Percentiles rank a stretch among this genome's conserved stretches.
phyloP scores from a whole-genome alignment of 495 filamentous ascomycete species.

The Podospora bellae-mahoneyi region DNA sequence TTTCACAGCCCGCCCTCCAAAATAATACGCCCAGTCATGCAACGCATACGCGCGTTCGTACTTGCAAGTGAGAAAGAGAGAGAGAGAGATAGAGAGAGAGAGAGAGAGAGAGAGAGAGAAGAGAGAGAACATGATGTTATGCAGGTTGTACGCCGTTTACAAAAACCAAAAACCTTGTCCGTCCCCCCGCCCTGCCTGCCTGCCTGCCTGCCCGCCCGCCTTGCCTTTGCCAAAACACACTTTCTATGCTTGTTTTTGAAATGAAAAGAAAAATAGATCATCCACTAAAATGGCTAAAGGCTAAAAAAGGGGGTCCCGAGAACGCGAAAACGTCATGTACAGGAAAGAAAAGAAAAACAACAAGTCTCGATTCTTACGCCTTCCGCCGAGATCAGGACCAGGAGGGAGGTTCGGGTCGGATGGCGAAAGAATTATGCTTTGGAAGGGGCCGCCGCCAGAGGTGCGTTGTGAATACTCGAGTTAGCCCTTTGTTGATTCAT shows the following conservation, averaged over 20 bases:
- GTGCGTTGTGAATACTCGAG: constrained; percentile 10
- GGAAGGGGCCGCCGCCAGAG: background rate
- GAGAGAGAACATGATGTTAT: constrained; percentile 13
- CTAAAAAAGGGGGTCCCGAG: constrained; percentile 3
- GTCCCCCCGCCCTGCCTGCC: constrained; percentile 3
- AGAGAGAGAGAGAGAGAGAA: background rate
- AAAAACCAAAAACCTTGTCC: constrained; percentile 14
- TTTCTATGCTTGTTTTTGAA: constrained; percentile 19
- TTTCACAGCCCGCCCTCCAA: constrained; percentile 6
- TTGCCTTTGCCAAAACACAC: constrained; percentile 12
- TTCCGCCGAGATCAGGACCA: background rate
- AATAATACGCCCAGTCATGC: constrained; percentile 24
- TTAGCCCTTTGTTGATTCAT: constrained; percentile 10
- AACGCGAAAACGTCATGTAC: constrained; percentile 16
- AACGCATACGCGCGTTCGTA: constrained; percentile 14
- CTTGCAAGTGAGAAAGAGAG: constrained; percentile 4
- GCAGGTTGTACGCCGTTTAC: constrained; percentile 17
- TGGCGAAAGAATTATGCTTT: background rate
- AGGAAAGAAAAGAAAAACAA: constrained; percentile 15
- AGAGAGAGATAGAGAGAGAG: background rate
- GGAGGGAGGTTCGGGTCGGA: background rate
- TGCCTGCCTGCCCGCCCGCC: background rate
- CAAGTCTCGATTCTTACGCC: background rate
- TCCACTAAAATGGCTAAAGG: constrained; percentile 21
- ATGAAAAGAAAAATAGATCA: constrained; percentile 16